Evolutionary conservation across 768 basidiomycete species (phyloP).

Genomic region (Suillus hirtellus): DNA sequence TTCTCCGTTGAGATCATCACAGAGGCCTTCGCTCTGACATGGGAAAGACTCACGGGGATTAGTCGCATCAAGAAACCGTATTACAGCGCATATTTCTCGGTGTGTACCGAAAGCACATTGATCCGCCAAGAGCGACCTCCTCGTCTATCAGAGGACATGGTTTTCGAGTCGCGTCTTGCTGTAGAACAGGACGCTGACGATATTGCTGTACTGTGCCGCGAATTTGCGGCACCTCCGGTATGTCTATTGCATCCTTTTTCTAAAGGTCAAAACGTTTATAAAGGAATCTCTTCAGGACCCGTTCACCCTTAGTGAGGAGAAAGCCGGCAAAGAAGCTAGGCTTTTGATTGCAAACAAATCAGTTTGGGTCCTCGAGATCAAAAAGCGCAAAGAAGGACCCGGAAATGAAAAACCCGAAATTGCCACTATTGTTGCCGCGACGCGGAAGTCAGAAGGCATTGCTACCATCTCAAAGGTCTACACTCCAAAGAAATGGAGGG

Average conservation of each 20-base stretch:
- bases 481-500: slow-evolving; percentile 54
- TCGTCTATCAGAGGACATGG: slow-evolving; percentile 14
- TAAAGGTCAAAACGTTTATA: background rate
- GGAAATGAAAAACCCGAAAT: slow-evolving; percentile 41
- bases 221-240: slow-evolving; percentile 62
- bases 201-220: slow-evolving; percentile 50
- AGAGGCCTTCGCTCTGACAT: slow-evolving; percentile 45
- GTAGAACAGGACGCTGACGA: slow-evolving; percentile 27
- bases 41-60: slow-evolving; percentile 49
- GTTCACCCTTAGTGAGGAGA: slow-evolving; percentile 45
- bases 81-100: slow-evolving; percentile 60
- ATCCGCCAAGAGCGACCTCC: slow-evolving; percentile 4
- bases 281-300: slow-evolving; percentile 43
- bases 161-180: slow-evolving; percentile 36
- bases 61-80: slow-evolving; percentile 44
- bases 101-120: slow-evolving; percentile 51
- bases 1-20: slow-evolving; percentile 57
- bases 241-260: slow-evolving; percentile 21
- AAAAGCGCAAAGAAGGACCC: slow-evolving; percentile 21
- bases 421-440: slow-evolving; percentile 69
- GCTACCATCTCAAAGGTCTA: slow-evolving; percentile 74
- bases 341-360: slow-evolving; percentile 45
- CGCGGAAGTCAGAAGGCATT: slow-evolving; percentile 55
- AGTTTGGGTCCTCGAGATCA: slow-evolving; percentile 64
- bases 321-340: slow-evolving; percentile 52